Base-by-base conservation (phyloP, 2,329 filamentous ascomycete genomes). In the Paecilomyces fulvus region DNA sequence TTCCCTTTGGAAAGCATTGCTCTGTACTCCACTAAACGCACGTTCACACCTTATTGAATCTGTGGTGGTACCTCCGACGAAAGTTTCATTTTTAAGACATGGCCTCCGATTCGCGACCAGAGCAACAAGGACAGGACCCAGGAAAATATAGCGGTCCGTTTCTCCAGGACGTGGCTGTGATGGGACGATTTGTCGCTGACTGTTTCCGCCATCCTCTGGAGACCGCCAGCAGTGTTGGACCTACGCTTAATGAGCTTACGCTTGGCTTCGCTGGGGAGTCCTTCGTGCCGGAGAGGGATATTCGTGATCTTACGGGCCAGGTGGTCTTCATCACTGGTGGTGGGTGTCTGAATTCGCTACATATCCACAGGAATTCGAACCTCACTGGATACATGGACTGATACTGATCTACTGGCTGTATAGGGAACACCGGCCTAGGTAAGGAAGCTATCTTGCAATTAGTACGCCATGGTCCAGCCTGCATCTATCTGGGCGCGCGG, bases 401-500 rank as follows among this genome's bases (percentile, higher is more conserved):
- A 55, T 30, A 17, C 20, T 58, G 43, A 55, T 30, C 10, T 33
- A 28, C 11, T 20, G 6, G 17, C 43, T 48, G 51, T 56, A n/a
- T 51, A 76, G 76, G 77, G 28, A 79, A 78, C 59, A 62, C 67
- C 25, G 77, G 77, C 8, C 69, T 79, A 25, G 78, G 78, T 31
- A 73, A 73, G 64, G 74, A 79, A 60, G 76, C 77, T 7, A 66
- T 80, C 49, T 63, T 74, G 33, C 73, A 77, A 54, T 71, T 82
- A 49, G 77, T 77, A n/a, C 72, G 70, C 56, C 81, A 83, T 63
- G 65, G 71, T 7, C 80, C 82, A 1, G 69, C 71, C 0, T 76
- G 80, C 56, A 79, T 84, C 58, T 83, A 80, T 69, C 75, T 85
- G 57, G 79, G 75, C 12, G 80, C 79, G 2, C 77, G 81, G 50